Base-by-base conservation (phyloP, 2,329 filamentous ascomycete genomes). In the Colletotrichum shisoi region DNA sequence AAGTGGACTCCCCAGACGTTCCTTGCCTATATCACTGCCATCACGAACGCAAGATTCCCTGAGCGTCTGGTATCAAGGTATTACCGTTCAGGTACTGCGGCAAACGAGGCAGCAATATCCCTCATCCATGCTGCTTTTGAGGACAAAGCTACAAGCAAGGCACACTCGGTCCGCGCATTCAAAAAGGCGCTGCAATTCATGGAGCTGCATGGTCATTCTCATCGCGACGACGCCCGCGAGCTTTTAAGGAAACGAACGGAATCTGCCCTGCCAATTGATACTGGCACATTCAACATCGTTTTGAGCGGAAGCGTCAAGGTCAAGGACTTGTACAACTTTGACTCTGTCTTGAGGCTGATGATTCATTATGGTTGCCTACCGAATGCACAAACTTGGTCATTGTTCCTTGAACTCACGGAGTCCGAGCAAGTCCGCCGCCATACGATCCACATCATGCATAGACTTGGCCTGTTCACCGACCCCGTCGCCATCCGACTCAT, bases 351-450 rank as follows among this genome's bases (percentile, higher is more conserved):
- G 17, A 70, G 73, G 17, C 74, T 77, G 64, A 85, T 86, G 83
- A 67, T 75, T 27, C 60, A 69, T 7, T 74, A 75, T 13, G 79
- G 76, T 54, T 76, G 79, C 51, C 68, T 70, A 34, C 81, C 83
- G 4, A 80, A 83, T 54, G 72, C 80, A 3, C 73, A 74, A 17
- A 85, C 84, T 0, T 86, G 84, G 84, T 70, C 81, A 3, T 75
- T 81, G 4, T 83, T 85, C 65, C 74, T 86, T 19, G 74, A 76
- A n/a, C 76, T 85, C 51, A 84, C 90, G 64, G 84, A 86, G 74
- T 84, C 84, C 12, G 87, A 89, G 72, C 82, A 85, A n/a, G 79
- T 82, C 57, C 78, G 79, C 58, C 78, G 79, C 27, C 80, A 82
- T 70, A 75, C 84, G 37, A 72, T 85, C 37, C 77, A 79, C 13